Conservation (phyloP, 2,329 filamentous ascomycete species). For the Corniculantispora saksenae region DNA sequence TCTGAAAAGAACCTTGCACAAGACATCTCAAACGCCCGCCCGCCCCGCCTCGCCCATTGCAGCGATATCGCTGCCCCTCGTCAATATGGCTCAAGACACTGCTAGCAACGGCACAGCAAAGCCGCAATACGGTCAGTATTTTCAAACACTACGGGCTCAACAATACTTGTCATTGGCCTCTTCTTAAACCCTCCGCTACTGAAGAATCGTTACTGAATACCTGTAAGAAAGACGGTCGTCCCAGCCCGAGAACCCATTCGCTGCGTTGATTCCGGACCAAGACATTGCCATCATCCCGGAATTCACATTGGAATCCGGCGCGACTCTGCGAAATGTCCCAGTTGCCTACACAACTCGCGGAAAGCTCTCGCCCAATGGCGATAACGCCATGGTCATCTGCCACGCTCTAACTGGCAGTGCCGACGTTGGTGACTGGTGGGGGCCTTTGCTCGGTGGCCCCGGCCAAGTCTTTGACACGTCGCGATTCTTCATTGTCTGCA, state of each 20-base stretch:
- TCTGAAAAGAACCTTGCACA: neutral
- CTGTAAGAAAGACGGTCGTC: slow-evolving; percentile 63
- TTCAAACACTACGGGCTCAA: neutral
- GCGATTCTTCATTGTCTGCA: slow-evolving; percentile 81
- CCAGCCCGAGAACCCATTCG: slow-evolving; percentile 91
- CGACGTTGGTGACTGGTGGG: slow-evolving; percentile 88
- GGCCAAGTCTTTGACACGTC: slow-evolving; percentile 80
- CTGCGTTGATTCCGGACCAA: slow-evolving; percentile 83
- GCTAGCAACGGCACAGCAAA: slow-evolving; percentile 16
- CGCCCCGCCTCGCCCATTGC: neutral
- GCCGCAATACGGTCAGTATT: slow-evolving; percentile 19
- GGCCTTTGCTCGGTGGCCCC: slow-evolving; percentile 74
- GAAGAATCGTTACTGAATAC: slow-evolving; percentile 61
- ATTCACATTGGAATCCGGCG: slow-evolving; percentile 92
- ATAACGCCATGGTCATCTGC: slow-evolving; percentile 76
- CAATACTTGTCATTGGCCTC: neutral
- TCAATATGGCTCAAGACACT: slow-evolving; percentile 5
- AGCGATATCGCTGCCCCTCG: slow-evolving; percentile 2
- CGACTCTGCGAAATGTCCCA: slow-evolving; percentile 74
- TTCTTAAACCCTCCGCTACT: neutral
- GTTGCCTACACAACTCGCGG: slow-evolving; percentile 69
- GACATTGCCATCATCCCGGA: slow-evolving; percentile 81
- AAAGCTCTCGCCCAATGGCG: slow-evolving; percentile 56
- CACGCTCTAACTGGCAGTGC: slow-evolving; percentile 84
- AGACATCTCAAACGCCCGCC: neutral